These are phyloP conservation scores for Cucurbitaria berberidis DNA, from an alignment of 2,329 filamentous ascomycete species.

Conservation along the genomic window DNA sequence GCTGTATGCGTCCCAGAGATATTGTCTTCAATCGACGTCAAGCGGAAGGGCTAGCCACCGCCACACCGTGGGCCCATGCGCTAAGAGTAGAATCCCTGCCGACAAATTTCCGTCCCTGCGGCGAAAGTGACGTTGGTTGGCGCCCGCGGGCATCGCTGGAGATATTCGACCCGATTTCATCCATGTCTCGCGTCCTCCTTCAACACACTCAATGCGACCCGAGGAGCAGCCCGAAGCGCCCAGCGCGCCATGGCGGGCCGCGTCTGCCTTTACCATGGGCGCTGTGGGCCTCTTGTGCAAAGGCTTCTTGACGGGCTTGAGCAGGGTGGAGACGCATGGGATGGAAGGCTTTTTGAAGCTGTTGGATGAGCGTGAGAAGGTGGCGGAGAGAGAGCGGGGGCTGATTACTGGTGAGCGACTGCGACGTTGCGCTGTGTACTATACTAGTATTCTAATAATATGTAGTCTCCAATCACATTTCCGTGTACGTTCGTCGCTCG, in stretches of 20 bases:
- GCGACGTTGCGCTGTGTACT: neutral
- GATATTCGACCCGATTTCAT: constrained; percentile 17
- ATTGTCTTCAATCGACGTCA: neutral
- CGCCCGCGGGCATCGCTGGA: constrained; percentile 1
- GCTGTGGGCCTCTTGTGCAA: constrained; percentile 73
- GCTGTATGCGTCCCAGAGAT: neutral
- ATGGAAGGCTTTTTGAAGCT: constrained; percentile 76
- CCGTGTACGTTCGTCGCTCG: constrained; percentile 70
- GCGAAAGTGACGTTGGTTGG: constrained; percentile 20
- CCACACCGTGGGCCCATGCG: constrained; percentile 2
- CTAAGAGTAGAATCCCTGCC: constrained; percentile 19
- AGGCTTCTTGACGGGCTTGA: constrained; percentile 76
- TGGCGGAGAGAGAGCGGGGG: constrained; percentile 71
- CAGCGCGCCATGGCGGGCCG: constrained; percentile 71
- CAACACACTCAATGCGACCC: constrained; percentile 45
- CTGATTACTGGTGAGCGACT: constrained; percentile 75
- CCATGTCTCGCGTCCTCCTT: constrained; percentile 21
- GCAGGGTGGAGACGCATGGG: constrained; percentile 76
- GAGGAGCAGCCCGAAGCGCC: constrained; percentile 59
- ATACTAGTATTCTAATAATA: constrained; percentile 19
- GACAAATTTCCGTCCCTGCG: constrained; percentile 19
- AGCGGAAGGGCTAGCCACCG: constrained; percentile 15
- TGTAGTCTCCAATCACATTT: constrained; percentile 84
- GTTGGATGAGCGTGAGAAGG: constrained; percentile 74
- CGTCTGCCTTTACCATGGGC: constrained; percentile 77